phyloP scores from a whole-genome alignment of 2,329 filamentous ascomycete species.

The Polychaeton citri region DNA sequence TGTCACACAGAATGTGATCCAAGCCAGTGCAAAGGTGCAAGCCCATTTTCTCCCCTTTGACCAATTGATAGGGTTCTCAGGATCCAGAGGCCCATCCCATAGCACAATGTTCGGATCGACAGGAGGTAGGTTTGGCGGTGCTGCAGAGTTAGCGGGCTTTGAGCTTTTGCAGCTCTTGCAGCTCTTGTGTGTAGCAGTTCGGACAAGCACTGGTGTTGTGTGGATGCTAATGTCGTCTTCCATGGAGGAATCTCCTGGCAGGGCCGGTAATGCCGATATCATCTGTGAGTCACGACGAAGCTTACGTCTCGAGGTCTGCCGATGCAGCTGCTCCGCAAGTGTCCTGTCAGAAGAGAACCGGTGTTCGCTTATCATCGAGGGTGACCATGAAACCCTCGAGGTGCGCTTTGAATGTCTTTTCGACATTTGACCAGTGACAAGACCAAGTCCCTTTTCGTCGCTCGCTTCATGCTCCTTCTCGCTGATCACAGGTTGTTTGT shows the following conservation, averaged over 20 bases:
- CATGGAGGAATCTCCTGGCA: background rate
- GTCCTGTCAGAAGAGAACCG: background rate
- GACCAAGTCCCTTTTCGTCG: background rate
- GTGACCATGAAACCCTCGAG: background rate
- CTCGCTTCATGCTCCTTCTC: no score
- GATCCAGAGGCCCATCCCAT: conserved; percentile 15
- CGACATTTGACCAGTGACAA: background rate
- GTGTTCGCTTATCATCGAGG: background rate
- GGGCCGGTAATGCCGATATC: background rate
- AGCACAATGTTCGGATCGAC: conserved; percentile 14
- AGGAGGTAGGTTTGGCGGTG: no score
- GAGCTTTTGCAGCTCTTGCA: background rate
- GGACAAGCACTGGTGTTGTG: background rate
- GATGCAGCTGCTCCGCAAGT: background rate
- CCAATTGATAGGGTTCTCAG: conserved; percentile 20
- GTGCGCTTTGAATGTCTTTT: background rate
- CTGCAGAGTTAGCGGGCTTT: no score
- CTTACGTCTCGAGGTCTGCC: background rate
- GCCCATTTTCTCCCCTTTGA: conserved; percentile 18
- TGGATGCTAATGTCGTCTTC: no score
- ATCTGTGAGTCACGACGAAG: background rate
- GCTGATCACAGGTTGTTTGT: no score
- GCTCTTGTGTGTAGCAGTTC: background rate
- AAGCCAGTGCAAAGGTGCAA: conserved; percentile 12
- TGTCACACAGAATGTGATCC: conserved; percentile 12